Evolutionary conservation across 306 rosid genomes (phyloP), one percentile per base, ranked within the genome.

Genomic region (Lathyrus oleraceus): DNA sequence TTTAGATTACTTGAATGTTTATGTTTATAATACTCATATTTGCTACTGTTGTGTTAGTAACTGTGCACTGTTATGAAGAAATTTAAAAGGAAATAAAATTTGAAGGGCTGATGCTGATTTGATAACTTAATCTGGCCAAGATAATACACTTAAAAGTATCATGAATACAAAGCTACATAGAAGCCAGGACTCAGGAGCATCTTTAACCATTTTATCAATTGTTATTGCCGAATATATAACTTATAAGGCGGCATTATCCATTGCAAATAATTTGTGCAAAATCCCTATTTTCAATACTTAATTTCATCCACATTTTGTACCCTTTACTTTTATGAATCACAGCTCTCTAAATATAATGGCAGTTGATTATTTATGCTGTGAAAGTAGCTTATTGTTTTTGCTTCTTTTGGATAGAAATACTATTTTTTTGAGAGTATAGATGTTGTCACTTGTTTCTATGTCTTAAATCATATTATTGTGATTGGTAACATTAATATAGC

Each of bases 381-480:
- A 44, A 36, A 35, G 15, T 21, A 30, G 27, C 42, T 20, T 13
- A 3, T 59, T 60, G 32, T 32, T 11, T 43, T 61, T 54, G 8
- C 19, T 10, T 23, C 30, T 49, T 63, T 42, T 23, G 56, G 70
- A 48, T 52, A 15, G 67, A 63, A 53, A n/a, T 44, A 59, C 30
- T 4, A 16, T n/a, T n/a, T n/a, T n/a, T 6, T 43, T 27, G 44
- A 39, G 47, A 70, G 42, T 54, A 10, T 67, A 51, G 32, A n/a
- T 44, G 64, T 28, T 59, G 76, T 64, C 54, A 16, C 76, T 77
- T 65, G 81, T 59, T 69, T 16, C 75, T 72, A 30, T 70, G 40
- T 63, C 43, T n/a, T n/a, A 70, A 30, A 6, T 51, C 3, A 72
- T 27, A 20, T 52, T 4, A 20, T 27, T 57, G 28, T 60, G 63